These are phyloP conservation scores for Laburnicola sp. DNA, from an alignment of 2,329 filamentous ascomycete species.

Conservation along the genomic window DNA sequence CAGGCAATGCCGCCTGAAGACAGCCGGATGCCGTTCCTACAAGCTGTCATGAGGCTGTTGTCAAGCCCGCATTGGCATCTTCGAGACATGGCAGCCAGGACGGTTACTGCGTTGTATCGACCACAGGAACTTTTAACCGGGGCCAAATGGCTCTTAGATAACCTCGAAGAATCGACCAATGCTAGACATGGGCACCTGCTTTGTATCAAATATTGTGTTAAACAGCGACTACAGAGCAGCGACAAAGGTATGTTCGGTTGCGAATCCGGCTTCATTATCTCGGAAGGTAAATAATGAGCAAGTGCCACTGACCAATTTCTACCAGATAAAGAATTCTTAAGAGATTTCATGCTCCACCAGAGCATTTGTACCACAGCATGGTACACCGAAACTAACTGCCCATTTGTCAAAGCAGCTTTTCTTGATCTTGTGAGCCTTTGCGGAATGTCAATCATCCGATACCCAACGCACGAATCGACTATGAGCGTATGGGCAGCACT, in stretches of 20 bases:
- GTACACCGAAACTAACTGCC: conserved; percentile 30
- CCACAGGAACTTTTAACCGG: conserved; percentile 27
- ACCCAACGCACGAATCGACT: conserved; percentile 20
- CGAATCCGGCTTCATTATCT: no score
- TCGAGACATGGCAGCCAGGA: conserved; percentile 76
- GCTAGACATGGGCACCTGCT: conserved; percentile 37
- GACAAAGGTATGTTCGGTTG: neutral
- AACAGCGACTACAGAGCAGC: conserved; percentile 22
- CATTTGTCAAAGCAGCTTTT: conserved; percentile 41
- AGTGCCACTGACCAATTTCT: conserved; percentile 3
- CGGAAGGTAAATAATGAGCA: neutral
- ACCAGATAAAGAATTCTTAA: conserved; percentile 22
- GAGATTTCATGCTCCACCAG: conserved; percentile 25
- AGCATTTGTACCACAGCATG: conserved; percentile 15
- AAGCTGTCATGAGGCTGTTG: conserved; percentile 64
- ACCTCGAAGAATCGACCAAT: conserved; percentile 23
- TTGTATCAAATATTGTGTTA: conserved; percentile 37
- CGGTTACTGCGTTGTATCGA: conserved; percentile 53
- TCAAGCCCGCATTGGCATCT: conserved; percentile 77
- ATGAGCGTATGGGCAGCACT: conserved; percentile 27
- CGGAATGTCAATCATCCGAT: conserved; percentile 26
- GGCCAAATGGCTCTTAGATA: conserved; percentile 24
- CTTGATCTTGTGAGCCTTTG: conserved; percentile 41
- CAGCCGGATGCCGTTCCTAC: conserved; percentile 59
- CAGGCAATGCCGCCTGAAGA: conserved; percentile 67